These are phyloP conservation scores for Fusarium sp. DNA, from an alignment of 2,329 filamentous ascomycete genomes.

Conservation along the genomic window DNA sequence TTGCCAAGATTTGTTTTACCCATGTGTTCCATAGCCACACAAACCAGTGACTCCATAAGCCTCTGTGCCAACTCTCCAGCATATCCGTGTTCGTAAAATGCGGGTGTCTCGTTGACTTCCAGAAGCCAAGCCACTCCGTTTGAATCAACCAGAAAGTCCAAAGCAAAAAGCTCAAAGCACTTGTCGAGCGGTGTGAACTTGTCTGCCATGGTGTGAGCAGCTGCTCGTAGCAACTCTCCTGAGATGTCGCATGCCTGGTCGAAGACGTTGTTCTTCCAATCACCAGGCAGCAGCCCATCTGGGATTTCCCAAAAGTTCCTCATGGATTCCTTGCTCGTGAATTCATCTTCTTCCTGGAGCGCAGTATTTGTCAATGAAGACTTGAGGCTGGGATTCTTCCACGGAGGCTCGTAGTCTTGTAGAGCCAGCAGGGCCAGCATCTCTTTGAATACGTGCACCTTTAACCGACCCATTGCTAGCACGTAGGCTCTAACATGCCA, in stretches of 20 bases:
- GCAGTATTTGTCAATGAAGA: slow-evolving; percentile 54
- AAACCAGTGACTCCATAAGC: slow-evolving; percentile 52
- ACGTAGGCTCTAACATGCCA: slow-evolving; percentile 54
- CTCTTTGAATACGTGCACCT: slow-evolving; percentile 52
- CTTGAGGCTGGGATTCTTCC: slow-evolving; percentile 50
- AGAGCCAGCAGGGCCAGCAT: slow-evolving; percentile 51
- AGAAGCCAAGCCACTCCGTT: slow-evolving; percentile 50
- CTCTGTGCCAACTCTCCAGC: slow-evolving; percentile 49
- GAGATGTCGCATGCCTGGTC: slow-evolving; percentile 51
- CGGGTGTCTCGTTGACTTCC: slow-evolving; percentile 54
- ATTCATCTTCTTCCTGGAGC: slow-evolving; percentile 51
- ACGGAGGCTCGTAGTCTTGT: slow-evolving; percentile 52
- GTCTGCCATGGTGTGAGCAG: slow-evolving; percentile 53
- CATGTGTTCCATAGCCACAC: slow-evolving; percentile 52
- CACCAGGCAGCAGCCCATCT: slow-evolving; percentile 45
- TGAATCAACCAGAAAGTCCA: slow-evolving; percentile 52
- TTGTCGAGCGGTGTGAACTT: slow-evolving; percentile 52
- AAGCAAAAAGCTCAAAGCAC: slow-evolving; percentile 53
- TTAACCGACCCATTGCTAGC: slow-evolving; percentile 51
- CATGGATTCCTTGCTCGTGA: slow-evolving; percentile 49
- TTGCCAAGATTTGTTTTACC: slow-evolving; percentile 13
- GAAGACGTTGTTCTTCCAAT: slow-evolving; percentile 51
- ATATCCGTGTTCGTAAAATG: slow-evolving; percentile 51
- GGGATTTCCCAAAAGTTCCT: slow-evolving; percentile 49
- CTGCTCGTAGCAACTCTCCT: slow-evolving; percentile 50